Conservation (phyloP, 257 asterid species). For the Striga asiatica region DNA sequence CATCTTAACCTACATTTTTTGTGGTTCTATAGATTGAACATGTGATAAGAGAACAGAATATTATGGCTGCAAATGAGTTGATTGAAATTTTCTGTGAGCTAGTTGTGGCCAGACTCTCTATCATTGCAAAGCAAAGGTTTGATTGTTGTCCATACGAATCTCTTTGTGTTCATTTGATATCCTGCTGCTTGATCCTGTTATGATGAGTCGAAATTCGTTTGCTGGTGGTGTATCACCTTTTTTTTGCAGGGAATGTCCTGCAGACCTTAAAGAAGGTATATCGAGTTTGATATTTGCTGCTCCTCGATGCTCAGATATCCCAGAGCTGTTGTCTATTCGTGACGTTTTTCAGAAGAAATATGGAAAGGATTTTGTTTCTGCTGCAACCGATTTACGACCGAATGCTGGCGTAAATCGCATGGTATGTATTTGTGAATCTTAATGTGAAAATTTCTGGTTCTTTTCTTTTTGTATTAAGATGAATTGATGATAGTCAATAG, state of each 20-base stretch:
- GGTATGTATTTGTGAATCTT: no score
- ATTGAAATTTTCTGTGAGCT: conserved; percentile 92
- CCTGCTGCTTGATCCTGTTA: not conserved
- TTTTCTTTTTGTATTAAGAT: no score
- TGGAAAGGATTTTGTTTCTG: conserved; percentile 88
- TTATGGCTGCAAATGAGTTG: conserved; percentile 89
- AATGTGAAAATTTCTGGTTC: no score
- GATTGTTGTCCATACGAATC: not conserved
- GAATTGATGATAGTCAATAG: not conserved
- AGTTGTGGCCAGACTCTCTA: conserved; percentile 68
- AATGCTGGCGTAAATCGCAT: conserved; percentile 86
- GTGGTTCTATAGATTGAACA: conserved; percentile 62
- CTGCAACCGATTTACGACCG: conserved; percentile 90
- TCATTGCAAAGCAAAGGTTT: conserved; percentile 82
- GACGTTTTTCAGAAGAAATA: conserved; percentile 74
- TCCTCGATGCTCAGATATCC: conserved; percentile 95
- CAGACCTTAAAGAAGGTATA: conserved; percentile 93
- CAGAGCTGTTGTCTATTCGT: conserved; percentile 62
- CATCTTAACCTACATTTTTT: conserved; percentile 9
- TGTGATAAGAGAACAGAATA: conserved; percentile 85
- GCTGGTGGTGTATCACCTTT: conserved; percentile 5
- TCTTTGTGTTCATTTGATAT: not conserved
- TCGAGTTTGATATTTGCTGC: conserved; percentile 83
- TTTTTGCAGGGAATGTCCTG: conserved; percentile 76
- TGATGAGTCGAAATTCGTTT: conserved; percentile 5